phyloP scores from a whole-genome alignment of 2,329 filamentous ascomycete species.

The Ophiostoma perfectum region DNA sequence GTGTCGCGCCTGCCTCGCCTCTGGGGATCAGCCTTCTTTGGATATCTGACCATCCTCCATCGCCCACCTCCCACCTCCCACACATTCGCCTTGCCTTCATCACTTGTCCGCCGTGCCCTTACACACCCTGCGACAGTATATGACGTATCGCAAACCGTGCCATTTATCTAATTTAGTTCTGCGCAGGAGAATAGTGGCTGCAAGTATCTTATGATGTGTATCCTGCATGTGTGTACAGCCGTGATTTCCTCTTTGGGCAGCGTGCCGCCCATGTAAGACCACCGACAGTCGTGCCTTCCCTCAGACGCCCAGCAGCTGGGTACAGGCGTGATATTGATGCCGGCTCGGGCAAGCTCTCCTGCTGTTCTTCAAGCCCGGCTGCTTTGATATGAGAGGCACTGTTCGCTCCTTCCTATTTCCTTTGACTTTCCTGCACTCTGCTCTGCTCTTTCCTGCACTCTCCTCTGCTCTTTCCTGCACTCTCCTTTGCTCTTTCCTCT shows the following conservation, averaged over 20 bases:
- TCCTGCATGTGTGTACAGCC: constrained; percentile 1
- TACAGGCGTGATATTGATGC: neutral
- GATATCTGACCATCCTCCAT: too few relatives aligned
- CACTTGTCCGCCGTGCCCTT: too few relatives aligned
- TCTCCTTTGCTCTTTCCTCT: neutral
- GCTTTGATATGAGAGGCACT: too few relatives aligned
- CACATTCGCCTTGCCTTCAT: too few relatives aligned
- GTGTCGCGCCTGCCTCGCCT: too few relatives aligned
- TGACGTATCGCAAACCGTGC: neutral
- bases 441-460: neutral
- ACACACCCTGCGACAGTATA: neutral
- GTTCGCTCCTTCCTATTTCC: neutral
- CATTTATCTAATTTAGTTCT: too few relatives aligned
- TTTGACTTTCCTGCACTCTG: neutral
- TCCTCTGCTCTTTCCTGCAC: neutral
- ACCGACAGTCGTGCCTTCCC: neutral
- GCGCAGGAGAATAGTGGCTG: neutral
- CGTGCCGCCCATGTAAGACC: constrained; percentile 8
- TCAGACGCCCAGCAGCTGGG: neutral
- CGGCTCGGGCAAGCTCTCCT: neutral
- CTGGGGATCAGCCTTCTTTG: too few relatives aligned
- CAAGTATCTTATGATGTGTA: constrained; percentile 6
- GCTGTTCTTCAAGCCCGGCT: neutral
- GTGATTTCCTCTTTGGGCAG: constrained; percentile 10
- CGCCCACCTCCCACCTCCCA: too few relatives aligned